phyloP scores from a whole-genome alignment of 2,329 filamentous ascomycete species.

The Colletotrichum costaricense region DNA sequence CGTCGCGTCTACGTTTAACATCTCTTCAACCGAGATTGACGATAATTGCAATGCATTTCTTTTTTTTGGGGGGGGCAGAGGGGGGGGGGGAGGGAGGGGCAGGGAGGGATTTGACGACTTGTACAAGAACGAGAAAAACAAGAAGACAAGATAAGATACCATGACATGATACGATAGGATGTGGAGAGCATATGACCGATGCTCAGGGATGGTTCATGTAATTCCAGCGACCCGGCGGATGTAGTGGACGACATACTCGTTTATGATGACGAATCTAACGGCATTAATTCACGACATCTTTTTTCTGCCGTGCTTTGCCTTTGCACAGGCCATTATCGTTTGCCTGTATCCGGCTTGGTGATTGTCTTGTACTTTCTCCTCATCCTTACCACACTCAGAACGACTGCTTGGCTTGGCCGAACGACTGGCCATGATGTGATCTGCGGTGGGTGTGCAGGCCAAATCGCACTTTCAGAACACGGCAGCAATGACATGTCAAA shows the following conservation, averaged over 20 bases:
- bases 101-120: neutral
- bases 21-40: neutral
- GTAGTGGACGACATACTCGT: neutral
- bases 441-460: neutral
- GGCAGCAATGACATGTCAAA: neutral
- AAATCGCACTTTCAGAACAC: neutral
- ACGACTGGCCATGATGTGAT: neutral
- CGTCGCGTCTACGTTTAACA: conserved; percentile 38
- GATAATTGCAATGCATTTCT: neutral
- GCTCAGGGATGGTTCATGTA: neutral
- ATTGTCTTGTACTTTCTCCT: neutral
- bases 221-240: conserved; percentile 1
- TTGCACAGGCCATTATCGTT: conserved; percentile 19
- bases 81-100: no score
- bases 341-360: neutral
- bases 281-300: neutral
- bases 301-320: neutral
- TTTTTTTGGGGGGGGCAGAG: neutral
- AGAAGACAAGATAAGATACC: conserved; percentile 6
- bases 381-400: neutral
- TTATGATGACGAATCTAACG: conserved; percentile 32
- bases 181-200: neutral
- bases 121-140: neutral
- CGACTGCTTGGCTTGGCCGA: conserved; percentile 6
- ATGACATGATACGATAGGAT: conserved; percentile 22